Evolutionary conservation across 352 stramenopile species (phyloP).

Genomic region (Pythium sp.): DNA sequence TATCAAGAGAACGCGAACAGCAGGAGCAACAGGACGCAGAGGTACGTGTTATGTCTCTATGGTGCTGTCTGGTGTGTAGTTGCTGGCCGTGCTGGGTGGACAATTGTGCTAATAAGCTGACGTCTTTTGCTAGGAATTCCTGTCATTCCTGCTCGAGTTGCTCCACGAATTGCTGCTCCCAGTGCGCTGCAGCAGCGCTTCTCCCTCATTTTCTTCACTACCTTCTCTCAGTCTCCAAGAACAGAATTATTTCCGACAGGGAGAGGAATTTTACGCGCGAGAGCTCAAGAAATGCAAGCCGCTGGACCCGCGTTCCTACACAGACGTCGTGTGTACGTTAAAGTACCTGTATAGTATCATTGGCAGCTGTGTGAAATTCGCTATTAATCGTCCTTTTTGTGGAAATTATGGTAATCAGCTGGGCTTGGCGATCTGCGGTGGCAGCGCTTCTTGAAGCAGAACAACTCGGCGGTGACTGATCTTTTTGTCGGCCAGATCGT

Average conservation of each 20-base stretch:
- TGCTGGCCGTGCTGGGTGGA: not conserved
- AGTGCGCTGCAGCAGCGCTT: slow-evolving; percentile 1
- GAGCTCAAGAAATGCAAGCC: slow-evolving; percentile 29
- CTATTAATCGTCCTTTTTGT: not conserved
- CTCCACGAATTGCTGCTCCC: slow-evolving; percentile 54
- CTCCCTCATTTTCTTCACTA: not conserved
- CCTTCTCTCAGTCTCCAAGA: slow-evolving; percentile 3
- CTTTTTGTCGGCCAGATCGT: slow-evolving; percentile 75
- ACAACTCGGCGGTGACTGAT: slow-evolving; percentile 66
- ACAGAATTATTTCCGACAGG: slow-evolving; percentile 21
- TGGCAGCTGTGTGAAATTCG: not conserved
- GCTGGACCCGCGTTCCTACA: slow-evolving; percentile 52
- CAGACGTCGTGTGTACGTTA: slow-evolving; percentile 44
- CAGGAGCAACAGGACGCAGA: slow-evolving; percentile 85
- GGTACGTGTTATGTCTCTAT: slow-evolving; percentile 7
- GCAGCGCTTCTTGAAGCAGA: slow-evolving; percentile 51
- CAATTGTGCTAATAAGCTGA: not conserved
- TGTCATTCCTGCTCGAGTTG: slow-evolving; percentile 68
- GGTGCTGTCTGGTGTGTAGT: not conserved
- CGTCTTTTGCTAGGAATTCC: slow-evolving; percentile 39
- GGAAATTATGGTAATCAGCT: slow-evolving; percentile 22
- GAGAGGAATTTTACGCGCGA: slow-evolving; percentile 25
- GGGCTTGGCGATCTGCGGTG: slow-evolving; percentile 59
- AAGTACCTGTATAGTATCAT: too few species aligned
- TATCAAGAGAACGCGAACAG: slow-evolving; percentile 26